phyloP scores from a whole-genome alignment of 2,329 filamentous ascomycete species.

The Clarireedia homoeocarpa region DNA sequence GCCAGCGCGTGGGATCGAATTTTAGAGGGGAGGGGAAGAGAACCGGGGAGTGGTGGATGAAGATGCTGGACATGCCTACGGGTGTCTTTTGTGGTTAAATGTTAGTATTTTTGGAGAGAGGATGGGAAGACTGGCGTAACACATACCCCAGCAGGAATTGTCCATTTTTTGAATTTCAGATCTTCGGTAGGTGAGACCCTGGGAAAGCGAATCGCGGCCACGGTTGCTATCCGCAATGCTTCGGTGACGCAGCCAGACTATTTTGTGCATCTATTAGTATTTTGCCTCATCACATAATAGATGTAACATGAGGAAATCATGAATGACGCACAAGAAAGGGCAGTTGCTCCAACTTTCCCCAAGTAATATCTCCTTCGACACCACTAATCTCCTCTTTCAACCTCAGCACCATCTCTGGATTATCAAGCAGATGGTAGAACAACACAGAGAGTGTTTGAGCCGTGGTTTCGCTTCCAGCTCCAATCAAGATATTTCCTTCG shows the following conservation, averaged over 20 bases:
- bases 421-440: constrained; percentile 32
- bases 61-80: constrained; percentile 2
- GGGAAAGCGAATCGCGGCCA: constrained; percentile 23
- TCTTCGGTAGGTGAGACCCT: constrained; percentile 22
- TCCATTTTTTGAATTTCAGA: constrained; percentile 16
- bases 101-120: background rate
- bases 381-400: constrained; percentile 29
- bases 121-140: background rate
- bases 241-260: background rate
- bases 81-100: background rate
- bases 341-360: background rate
- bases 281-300: background rate
- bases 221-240: background rate
- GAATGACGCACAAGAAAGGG: background rate
- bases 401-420: constrained; percentile 24
- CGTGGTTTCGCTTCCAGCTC: constrained; percentile 33
- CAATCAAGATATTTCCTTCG: constrained; percentile 28
- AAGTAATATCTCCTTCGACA: background rate
- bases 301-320: background rate
- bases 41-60: constrained; percentile 1
- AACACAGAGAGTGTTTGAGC: constrained; percentile 29
- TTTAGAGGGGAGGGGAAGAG: constrained; percentile 1
- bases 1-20: constrained; percentile 3
- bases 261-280: background rate
- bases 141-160: constrained; percentile 22